These are phyloP conservation scores for Kandelia obovata DNA, from an alignment of 345 rosid species.

Conservation along the genomic window DNA sequence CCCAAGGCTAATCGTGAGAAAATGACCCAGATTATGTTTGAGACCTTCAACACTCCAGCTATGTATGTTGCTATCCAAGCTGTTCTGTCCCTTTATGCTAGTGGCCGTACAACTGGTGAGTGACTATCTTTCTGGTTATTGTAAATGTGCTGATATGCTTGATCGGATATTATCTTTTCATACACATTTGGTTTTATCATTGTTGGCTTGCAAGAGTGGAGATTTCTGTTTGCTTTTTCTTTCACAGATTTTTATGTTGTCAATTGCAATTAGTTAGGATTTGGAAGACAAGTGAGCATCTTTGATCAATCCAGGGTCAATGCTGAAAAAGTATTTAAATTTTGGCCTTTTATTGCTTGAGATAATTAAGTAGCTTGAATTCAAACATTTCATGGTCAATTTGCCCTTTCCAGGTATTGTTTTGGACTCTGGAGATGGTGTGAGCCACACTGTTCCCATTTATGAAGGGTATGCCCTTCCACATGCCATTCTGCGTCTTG, in stretches of 20 bases:
- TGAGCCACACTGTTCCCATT: conserved; percentile 61
- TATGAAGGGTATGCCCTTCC: conserved; percentile 57
- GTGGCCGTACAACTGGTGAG: conserved; percentile 75
- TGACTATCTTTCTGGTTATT: not conserved
- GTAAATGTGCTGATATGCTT: no score
- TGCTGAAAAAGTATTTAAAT: not conserved
- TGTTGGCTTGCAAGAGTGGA: no score
- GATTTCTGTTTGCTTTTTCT: no score
- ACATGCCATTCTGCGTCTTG: conserved; percentile 73
- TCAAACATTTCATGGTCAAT: conserved; percentile 3
- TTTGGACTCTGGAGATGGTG: conserved; percentile 58
- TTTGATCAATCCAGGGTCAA: not conserved
- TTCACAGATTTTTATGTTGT: not conserved
- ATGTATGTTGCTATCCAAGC: conserved; percentile 63
- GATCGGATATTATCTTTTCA: no score
- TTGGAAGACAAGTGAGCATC: not conserved
- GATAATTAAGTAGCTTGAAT: not conserved
- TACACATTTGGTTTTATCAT: no score
- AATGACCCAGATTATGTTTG: conserved; percentile 63
- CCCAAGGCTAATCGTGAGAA: conserved; percentile 81
- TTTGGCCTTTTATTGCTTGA: not conserved
- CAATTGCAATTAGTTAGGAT: not conserved
- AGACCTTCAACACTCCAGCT: conserved; percentile 59
- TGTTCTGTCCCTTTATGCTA: conserved; percentile 68
- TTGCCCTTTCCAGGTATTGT: conserved; percentile 41